Base-by-base conservation (phyloP, 2,329 filamentous ascomycete genomes). In the Claviceps monticola region DNA sequence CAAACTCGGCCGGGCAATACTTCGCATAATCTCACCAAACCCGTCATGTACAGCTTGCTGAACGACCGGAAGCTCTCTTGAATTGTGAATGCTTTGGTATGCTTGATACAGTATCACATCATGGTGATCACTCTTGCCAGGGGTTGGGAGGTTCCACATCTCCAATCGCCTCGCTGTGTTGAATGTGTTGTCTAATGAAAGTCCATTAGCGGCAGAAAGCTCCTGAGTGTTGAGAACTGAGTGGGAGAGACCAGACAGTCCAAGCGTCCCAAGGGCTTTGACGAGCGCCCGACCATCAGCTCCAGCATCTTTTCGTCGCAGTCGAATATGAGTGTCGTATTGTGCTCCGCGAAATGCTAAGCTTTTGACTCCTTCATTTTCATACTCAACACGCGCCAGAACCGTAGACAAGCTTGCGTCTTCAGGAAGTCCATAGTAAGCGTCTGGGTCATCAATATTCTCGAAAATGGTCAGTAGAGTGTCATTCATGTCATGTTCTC, bases 401-500 rank as follows among this genome's bases (percentile, higher is more conserved):
- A 97, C 84, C 11, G 84, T 88, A 16, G 78, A 74, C 16, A 98
- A 69, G 53, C 82, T 89, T 6, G 88, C 79, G 42, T 80, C 79
- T 65, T 94, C 86, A 43, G 87, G 80, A 7, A 96, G 76, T 4
- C 93, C 94, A 62, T 98, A 98, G 65, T 95, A 98, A 0, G 89
- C 84, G 65, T 99, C 93, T 1, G 90, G 91, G 61, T 99, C 94
- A 62, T 96, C 90, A 46, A 98, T 86, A 55, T 88, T 91, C 62
- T 88, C 85, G 64, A 93, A 98, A 2, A 98, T 90, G 1, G 78
- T 73, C 45, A 95, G 74, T 13, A 97, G 72, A 1, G 94, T 74
- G 34, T 86, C 80, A 3, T 78, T 75, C 6, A 86, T 78, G 26
- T 82, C 70, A 46, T 72, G 63, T 57, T 76, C 69, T 57, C 71